Conservation (phyloP, 1,139 yeast genomes). For the Diutina mesorugosa region DNA sequence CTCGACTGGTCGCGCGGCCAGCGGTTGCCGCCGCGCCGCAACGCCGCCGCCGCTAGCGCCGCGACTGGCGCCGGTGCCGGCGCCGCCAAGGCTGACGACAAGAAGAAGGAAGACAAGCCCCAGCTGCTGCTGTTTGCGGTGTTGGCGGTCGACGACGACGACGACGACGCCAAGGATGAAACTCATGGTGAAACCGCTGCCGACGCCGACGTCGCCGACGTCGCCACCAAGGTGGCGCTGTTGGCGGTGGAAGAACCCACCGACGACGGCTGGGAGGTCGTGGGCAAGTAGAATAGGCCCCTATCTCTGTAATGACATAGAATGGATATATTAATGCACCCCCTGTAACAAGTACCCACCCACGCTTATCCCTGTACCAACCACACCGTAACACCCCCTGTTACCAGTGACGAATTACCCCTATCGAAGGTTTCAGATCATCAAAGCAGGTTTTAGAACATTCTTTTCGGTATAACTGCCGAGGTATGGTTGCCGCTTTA, state of each 20-base stretch:
- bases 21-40: conserved; percentile 9
- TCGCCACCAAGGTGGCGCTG: background rate
- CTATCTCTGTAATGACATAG: background rate
- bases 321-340: background rate
- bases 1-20: conserved; percentile 15
- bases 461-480: no score
- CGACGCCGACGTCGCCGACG: background rate
- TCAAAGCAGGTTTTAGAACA: no score
- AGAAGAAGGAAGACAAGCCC: conserved; percentile 14
- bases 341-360: no score
- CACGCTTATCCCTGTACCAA: no score
- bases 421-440: no score
- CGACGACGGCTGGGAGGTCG: conserved; percentile 2
- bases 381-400: no score
- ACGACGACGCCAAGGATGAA: conserved; percentile 42
- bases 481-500: no score
- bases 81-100: conserved; percentile 8
- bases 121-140: conserved; percentile 55
- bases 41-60: conserved; percentile 3
- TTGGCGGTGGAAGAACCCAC: background rate
- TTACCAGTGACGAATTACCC: no score
- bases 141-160: conserved; percentile 44
- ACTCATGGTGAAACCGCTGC: conserved; percentile 9
- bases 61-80: background rate
- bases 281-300: background rate